phyloP scores from a whole-genome alignment of 2,329 filamentous ascomycete species.

The Bertia moriformis region DNA sequence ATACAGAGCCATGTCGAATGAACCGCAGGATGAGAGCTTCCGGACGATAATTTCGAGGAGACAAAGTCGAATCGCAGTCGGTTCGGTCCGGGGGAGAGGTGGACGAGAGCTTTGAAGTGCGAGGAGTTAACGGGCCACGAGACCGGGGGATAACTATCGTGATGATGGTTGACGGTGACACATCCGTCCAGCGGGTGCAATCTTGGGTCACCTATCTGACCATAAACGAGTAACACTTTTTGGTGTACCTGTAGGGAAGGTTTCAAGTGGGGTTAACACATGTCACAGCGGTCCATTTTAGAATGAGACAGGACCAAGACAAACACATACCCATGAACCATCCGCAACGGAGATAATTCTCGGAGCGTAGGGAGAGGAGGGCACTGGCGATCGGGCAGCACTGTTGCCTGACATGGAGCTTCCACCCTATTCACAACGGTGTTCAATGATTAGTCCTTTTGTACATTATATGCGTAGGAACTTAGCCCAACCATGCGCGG shows the following conservation, averaged over 20 bases:
- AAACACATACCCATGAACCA: conserved; percentile 1
- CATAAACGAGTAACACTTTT: conserved; percentile 71
- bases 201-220: conserved; percentile 62
- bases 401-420: not conserved
- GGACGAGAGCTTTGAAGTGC: conserved; percentile 80
- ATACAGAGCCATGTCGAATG: conserved; percentile 71
- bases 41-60: conserved; percentile 65
- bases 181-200: conserved; percentile 62
- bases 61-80: conserved; percentile 75
- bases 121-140: conserved; percentile 80
- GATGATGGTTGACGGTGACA: conserved; percentile 65
- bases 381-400: not conserved
- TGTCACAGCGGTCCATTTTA: too few species aligned
- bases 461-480: too few species aligned
- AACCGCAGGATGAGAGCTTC: conserved; percentile 48
- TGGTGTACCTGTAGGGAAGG: conserved; percentile 67
- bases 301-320: not conserved
- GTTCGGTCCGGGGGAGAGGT: conserved; percentile 85
- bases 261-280: too few species aligned
- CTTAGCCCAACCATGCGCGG: too few species aligned
- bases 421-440: not conserved
- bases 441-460: too few species aligned
- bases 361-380: not conserved
- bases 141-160: conserved; percentile 71
- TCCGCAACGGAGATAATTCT: not conserved